Conservation (phyloP, 495 filamentous ascomycete species). For the Xylaria sp. region DNA sequence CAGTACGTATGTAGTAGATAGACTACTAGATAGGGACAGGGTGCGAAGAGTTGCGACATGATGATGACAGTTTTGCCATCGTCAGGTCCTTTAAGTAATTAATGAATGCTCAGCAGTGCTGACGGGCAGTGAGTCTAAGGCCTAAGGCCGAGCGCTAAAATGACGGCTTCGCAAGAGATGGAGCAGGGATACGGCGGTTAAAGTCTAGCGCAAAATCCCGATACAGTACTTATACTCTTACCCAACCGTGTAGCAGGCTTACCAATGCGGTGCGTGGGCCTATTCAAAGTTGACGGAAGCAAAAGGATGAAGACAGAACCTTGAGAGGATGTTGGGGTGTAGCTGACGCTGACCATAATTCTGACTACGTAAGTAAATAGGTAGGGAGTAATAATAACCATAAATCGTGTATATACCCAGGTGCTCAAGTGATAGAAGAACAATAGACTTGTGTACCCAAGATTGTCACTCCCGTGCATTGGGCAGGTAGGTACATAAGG, state of each 20-base stretch:
- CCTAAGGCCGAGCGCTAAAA: slow-evolving; percentile 10
- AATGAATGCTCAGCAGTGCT: background rate
- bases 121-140: background rate
- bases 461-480: background rate
- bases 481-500: no score
- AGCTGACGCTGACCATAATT: background rate
- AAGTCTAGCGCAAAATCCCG: background rate
- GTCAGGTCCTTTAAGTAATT: no score
- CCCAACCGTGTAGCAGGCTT: background rate
- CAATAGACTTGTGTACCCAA: background rate
- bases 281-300: no score
- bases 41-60: slow-evolving; percentile 6
- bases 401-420: background rate
- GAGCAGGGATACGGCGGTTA: background rate
- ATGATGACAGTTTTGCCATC: slow-evolving; percentile 16
- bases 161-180: slow-evolving; percentile 10
- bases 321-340: background rate
- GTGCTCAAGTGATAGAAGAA: background rate
- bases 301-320: slow-evolving; percentile 7
- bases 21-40: slow-evolving; percentile 16
- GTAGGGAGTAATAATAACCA: no score
- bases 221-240: no score
- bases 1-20: no score
- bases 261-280: slow-evolving; percentile 3
- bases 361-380: background rate